Conservation (phyloP, 2,329 filamentous ascomycete genomes). For the Ophiosphaerella herpotricha region DNA sequence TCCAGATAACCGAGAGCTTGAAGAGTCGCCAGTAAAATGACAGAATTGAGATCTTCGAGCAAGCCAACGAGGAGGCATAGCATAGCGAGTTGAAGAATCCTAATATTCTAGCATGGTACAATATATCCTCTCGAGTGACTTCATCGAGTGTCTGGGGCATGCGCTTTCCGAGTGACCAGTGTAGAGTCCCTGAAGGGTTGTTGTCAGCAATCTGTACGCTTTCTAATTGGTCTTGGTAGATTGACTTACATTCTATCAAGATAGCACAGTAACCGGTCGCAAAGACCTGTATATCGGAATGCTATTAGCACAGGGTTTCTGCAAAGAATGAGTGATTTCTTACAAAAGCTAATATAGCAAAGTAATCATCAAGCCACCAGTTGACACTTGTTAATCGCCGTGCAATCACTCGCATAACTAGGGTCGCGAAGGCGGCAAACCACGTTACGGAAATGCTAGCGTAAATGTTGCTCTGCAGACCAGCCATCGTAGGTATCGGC, state of each 20-base stretch:
- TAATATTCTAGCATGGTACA: slow-evolving; percentile 8
- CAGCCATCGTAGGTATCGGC: too few relatives aligned
- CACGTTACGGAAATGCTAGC: too few relatives aligned
- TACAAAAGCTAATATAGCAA: too few relatives aligned
- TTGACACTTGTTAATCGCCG: too few relatives aligned
- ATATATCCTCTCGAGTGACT: slow-evolving; percentile 4
- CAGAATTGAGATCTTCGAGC: slow-evolving; percentile 9
- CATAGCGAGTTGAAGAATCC: slow-evolving; percentile 11
- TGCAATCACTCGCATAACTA: too few relatives aligned
- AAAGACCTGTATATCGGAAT: neutral
- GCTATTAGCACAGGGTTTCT: too few relatives aligned
- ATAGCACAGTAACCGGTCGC: slow-evolving; percentile 5
- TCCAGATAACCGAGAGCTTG: slow-evolving; percentile 5
- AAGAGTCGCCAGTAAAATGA: slow-evolving; percentile 10
- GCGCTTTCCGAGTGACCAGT: slow-evolving; percentile 5
- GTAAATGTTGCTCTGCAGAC: too few relatives aligned
- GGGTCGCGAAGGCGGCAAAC: too few relatives aligned
- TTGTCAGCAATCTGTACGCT: neutral
- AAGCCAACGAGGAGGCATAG: slow-evolving; percentile 7
- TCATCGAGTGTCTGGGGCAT: slow-evolving; percentile 3
- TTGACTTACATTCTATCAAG: slow-evolving; percentile 4
- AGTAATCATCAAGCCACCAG: too few relatives aligned
- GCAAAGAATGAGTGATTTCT: too few relatives aligned
- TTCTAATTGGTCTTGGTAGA: neutral
- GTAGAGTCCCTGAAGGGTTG: slow-evolving; percentile 3